phyloP scores from a whole-genome alignment of 140 eudicot species.

The Artemisia princeps region DNA sequence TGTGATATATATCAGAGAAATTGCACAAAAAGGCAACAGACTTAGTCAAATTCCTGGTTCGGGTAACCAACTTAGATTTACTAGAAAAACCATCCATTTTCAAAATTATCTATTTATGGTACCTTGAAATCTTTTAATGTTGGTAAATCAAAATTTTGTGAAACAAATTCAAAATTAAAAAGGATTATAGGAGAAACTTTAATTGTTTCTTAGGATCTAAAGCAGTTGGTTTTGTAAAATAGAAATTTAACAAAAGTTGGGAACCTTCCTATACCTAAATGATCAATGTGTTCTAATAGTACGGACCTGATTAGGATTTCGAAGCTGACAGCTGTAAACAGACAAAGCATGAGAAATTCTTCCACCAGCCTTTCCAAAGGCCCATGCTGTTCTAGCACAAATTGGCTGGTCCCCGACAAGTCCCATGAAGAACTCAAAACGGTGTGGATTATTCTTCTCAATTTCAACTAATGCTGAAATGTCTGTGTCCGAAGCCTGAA shows the following conservation, averaged over 20 bases:
- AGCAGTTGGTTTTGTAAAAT: too few relatives aligned
- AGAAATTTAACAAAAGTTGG: neutral
- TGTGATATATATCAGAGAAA: slow-evolving; percentile 1
- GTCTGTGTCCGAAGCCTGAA: slow-evolving; percentile 97
- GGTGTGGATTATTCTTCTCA: slow-evolving; percentile 89
- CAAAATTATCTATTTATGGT: too few relatives aligned
- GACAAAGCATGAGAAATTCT: slow-evolving; percentile 92
- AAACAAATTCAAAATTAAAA: too few relatives aligned
- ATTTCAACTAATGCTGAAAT: slow-evolving; percentile 92
- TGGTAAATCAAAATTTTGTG: too few relatives aligned
- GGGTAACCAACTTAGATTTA: neutral
- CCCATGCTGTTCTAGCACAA: slow-evolving; percentile 99
- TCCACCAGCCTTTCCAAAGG: slow-evolving; percentile 95
- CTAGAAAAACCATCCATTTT: too few relatives aligned
- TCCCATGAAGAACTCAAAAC: slow-evolving; percentile 98
- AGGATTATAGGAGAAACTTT: too few relatives aligned
- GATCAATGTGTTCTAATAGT: slow-evolving; percentile 4
- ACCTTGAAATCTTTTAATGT: too few relatives aligned
- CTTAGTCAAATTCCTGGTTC: neutral
- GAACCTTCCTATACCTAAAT: slow-evolving; percentile 8
- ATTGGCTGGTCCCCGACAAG: slow-evolving; percentile 93
- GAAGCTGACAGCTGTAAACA: slow-evolving; percentile 87
- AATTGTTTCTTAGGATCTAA: too few relatives aligned
- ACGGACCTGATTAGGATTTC: slow-evolving; percentile 80
- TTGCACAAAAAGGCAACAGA: neutral